A percentile compares a stretch with the other conserved stretches of the same genome.
Evolutionary conservation across 2,329 filamentous ascomycete genomes (phyloP).

Genomic region (Calonectria fujianensis): DNA sequence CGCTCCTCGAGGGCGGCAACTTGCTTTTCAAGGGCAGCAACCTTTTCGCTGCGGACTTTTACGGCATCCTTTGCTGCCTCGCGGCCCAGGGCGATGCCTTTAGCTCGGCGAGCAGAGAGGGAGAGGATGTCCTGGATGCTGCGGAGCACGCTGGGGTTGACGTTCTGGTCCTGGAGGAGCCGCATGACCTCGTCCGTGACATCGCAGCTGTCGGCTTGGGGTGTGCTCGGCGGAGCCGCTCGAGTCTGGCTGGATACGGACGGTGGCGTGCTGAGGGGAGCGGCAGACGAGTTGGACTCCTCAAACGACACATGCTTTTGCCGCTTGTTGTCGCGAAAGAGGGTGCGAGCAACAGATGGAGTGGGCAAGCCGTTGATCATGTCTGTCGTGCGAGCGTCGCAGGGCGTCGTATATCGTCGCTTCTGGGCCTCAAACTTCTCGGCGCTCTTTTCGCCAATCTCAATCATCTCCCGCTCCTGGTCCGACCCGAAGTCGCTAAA

Average conservation of each 20-base stretch:
- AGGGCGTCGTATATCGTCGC: slow-evolving; percentile 53
- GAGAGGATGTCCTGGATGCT: slow-evolving; percentile 68
- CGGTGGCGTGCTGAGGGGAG: slow-evolving; percentile 43
- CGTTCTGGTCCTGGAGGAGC: slow-evolving; percentile 66
- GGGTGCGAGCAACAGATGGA: slow-evolving; percentile 60
- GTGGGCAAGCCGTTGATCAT: slow-evolving; percentile 56
- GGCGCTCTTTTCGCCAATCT: slow-evolving; percentile 60
- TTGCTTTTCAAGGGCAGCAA: slow-evolving; percentile 61
- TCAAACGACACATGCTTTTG: slow-evolving; percentile 60
- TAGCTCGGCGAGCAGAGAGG: slow-evolving; percentile 73
- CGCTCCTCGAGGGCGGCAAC: slow-evolving; percentile 64
- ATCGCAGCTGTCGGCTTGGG: slow-evolving; percentile 53
- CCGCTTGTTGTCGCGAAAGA: slow-evolving; percentile 59
- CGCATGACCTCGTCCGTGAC: slow-evolving; percentile 69
- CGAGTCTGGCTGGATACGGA: slow-evolving; percentile 29
- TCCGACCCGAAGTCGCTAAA: slow-evolving; percentile 62
- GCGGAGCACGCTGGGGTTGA: slow-evolving; percentile 61
- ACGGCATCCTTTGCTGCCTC: slow-evolving; percentile 79
- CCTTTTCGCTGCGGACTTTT: slow-evolving; percentile 75
- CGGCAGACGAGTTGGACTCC: slow-evolving; percentile 36
- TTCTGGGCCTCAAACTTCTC: slow-evolving; percentile 49
- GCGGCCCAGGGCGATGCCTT: slow-evolving; percentile 78
- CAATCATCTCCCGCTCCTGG: slow-evolving; percentile 62
- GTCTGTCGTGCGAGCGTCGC: slow-evolving; percentile 51
- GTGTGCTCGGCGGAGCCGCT: slow-evolving; percentile 42